Conservation (phyloP, 495 filamentous ascomycete genomes). For the Neurospora hispaniola region DNA sequence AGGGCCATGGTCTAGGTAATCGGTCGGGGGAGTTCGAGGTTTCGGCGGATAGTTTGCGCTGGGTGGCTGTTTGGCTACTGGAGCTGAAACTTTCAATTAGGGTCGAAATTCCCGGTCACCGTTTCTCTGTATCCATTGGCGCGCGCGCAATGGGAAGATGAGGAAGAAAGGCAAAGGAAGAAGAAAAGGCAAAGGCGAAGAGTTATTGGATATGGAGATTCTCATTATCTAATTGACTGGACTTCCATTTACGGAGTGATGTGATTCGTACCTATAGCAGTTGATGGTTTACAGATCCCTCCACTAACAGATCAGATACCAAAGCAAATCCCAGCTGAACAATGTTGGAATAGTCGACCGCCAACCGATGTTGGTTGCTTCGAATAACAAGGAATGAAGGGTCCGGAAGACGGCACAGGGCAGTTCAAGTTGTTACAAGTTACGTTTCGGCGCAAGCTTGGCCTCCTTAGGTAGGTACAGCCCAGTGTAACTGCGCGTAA, state of each 20-base stretch:
- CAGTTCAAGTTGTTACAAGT: background rate
- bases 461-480: background rate
- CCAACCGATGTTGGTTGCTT: background rate
- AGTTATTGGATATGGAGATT: background rate
- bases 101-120: background rate
- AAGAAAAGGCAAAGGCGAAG: background rate
- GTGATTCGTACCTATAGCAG: background rate
- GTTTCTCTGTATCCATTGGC: background rate
- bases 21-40: background rate
- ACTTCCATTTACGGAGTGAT: background rate
- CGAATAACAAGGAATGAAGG: background rate
- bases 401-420: background rate
- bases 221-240: background rate
- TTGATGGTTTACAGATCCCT: background rate
- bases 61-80: background rate
- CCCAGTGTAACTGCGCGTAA: background rate
- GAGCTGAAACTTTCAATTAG: background rate
- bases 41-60: background rate
- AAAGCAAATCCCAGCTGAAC: background rate
- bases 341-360: background rate
- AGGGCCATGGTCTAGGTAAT: constrained; percentile 54
- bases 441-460: background rate
- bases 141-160: background rate
- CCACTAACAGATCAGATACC: background rate
- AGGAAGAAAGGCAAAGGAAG: background rate